phyloP scores from a whole-genome alignment of 2,329 filamentous ascomycete species.

The Aurifilum marmelostoma region DNA sequence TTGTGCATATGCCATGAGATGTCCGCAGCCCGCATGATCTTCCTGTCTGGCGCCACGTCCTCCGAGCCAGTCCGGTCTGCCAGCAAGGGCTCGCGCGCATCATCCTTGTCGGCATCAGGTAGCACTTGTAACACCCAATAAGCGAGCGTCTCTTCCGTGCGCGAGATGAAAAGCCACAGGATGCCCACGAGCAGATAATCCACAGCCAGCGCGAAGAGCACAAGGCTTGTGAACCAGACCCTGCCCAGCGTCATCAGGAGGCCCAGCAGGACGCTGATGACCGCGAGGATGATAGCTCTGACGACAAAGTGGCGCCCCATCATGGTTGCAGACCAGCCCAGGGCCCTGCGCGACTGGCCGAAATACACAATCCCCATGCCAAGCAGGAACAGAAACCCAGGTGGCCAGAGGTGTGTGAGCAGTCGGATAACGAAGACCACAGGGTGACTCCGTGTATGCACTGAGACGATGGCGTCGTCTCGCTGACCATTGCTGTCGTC shows the following conservation, averaged over 20 bases:
- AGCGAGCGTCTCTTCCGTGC: constrained; percentile 41
- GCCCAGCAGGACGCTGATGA: constrained; percentile 40
- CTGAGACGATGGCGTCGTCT: too few relatives aligned
- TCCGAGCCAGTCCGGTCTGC: constrained; percentile 24
- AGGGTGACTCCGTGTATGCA: constrained; percentile 44
- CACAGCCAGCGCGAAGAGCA: constrained; percentile 49
- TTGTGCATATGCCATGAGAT: constrained; percentile 50
- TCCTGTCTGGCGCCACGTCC: constrained; percentile 30
- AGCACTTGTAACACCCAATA: constrained; percentile 33
- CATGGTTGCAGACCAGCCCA: constrained; percentile 43
- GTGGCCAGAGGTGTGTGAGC: constrained; percentile 49
- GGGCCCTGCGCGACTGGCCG: constrained; percentile 43
- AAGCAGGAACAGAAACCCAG: constrained; percentile 51
- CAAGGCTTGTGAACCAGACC: constrained; percentile 48
- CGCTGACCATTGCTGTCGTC: too few relatives aligned
- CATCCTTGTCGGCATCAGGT: constrained; percentile 33
- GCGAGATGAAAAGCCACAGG: constrained; percentile 44
- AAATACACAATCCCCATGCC: constrained; percentile 52
- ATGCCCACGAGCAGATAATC: constrained; percentile 50
- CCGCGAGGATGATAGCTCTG: constrained; percentile 42
- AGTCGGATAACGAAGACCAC: constrained; percentile 45
- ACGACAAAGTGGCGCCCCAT: constrained; percentile 45
- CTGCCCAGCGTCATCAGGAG: constrained; percentile 38
- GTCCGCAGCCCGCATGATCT: constrained; percentile 31
- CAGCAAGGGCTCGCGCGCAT: constrained; percentile 39